Evolutionary conservation across 2,329 filamentous ascomycete genomes (phyloP), one percentile per base, ranked within the genome.

Genomic region (Ophiostoma novo-ulmi): DNA sequence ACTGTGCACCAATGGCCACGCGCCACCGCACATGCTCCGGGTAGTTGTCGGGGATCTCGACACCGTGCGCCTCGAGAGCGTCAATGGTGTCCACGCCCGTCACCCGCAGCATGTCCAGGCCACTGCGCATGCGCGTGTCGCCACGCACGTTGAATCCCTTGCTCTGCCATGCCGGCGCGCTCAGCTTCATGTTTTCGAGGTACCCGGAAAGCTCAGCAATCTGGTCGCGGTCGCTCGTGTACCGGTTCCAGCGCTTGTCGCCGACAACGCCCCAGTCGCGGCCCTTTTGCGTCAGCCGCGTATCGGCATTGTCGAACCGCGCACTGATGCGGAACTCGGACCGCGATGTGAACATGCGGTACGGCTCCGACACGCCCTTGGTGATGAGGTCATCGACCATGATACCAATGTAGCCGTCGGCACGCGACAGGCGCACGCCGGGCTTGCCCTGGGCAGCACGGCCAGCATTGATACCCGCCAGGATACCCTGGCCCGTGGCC

Each of bases 301-400:
- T 80, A 80, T 99, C 95, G 48, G 95, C 95, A 77, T 99, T 99
- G 81, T 99, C 95, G 65, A 95, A 90, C 73, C 95, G 90, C 2
- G 93, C 88, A 63, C 90, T 92, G 86, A 99, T 94, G 73, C 95
- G 91, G 80, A 96, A 99, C 81, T 99, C 95, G 81, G 91, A 97
- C 74, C 95, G 89, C 6, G 92, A 91, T 1, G 95, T 99, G 82
- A 99, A 99, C 94, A 99, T 98, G 75, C 95, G 89, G 80, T 99
- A 99, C 1, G 95, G 95, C 78, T 99, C 95, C 2, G 91, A 94
- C 39, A 99, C 95, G 67, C 95, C 95, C 80, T 97, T 98, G 31
- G 94, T 98, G 77, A 97, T 89, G 52, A 99, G 87, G 78, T 99
- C 95, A 80, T 99, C 95, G 76, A 99, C 94, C 93, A 99, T 97